A percentile compares a stretch with the other conserved stretches of the same genome.
Conservation (phyloP, 2,329 filamentous ascomycete species). For the Dryadomyces sulphureus region DNA sequence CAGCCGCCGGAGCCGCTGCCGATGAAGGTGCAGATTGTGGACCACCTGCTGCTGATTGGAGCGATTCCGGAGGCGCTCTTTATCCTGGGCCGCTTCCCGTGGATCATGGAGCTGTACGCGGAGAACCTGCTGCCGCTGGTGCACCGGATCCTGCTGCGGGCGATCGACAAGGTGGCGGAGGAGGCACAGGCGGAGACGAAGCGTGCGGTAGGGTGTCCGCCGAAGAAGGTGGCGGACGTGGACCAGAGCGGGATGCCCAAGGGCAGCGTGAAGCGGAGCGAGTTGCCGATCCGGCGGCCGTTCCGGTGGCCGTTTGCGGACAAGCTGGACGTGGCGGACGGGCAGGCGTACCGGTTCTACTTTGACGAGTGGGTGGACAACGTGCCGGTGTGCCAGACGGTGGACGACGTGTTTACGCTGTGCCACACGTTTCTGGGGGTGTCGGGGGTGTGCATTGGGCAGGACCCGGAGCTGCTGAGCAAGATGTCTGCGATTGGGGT, state of each 20-base stretch:
- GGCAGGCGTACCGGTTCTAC: slow-evolving; percentile 79
- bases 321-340: slow-evolving; percentile 58
- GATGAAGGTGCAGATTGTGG: slow-evolving; percentile 75
- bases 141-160: slow-evolving; percentile 74
- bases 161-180: slow-evolving; percentile 56
- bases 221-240: slow-evolving; percentile 29
- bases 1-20: slow-evolving; percentile 60
- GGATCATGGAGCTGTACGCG: slow-evolving; percentile 74
- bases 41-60: slow-evolving; percentile 76
- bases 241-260: slow-evolving; percentile 58
- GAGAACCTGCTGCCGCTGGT: slow-evolving; percentile 60
- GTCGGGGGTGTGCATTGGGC: slow-evolving; percentile 78
- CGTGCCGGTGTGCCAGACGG: slow-evolving; percentile 74
- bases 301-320: slow-evolving; percentile 79
- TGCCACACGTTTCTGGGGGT: slow-evolving; percentile 74
- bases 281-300: slow-evolving; percentile 47
- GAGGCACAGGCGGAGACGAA: slow-evolving; percentile 25
- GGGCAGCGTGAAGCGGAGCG: slow-evolving; percentile 48
- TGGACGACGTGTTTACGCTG: slow-evolving; percentile 81
- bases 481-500: slow-evolving; percentile 79
- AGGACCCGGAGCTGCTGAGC: slow-evolving; percentile 60
- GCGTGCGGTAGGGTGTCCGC: slow-evolving; percentile 17
- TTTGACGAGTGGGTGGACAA: slow-evolving; percentile 97
- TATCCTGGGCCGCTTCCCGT: slow-evolving; percentile 75
- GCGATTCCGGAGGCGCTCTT: slow-evolving; percentile 87